Percentiles rank a stretch among this genome's conserved stretches.
Evolutionary conservation across 768 basidiomycete genomes (phyloP).

Genomic region (Psilocybe cubensis): DNA sequence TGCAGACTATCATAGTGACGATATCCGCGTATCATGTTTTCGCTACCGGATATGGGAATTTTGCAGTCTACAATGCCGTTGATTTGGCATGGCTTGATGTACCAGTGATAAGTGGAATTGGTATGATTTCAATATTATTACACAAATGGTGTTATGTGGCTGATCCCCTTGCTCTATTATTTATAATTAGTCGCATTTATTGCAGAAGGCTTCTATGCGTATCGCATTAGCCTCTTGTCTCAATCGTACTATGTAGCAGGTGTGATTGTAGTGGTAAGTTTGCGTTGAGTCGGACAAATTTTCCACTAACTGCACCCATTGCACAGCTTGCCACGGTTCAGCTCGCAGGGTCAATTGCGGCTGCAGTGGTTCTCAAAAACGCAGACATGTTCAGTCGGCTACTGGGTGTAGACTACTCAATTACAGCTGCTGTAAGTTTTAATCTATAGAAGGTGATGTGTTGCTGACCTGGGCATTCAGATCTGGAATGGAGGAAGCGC

Average conservation of each 20-base stretch:
- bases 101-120: slow-evolving; percentile 9
- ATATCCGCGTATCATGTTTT: slow-evolving; percentile 9
- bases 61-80: slow-evolving; percentile 2
- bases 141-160: background rate
- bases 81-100: slow-evolving; percentile 8
- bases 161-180: background rate
- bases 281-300: background rate
- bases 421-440: slow-evolving; percentile 5
- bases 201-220: slow-evolving; percentile 11
- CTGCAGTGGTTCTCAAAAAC: slow-evolving; percentile 4
- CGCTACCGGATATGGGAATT: slow-evolving; percentile 9
- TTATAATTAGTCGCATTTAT: slow-evolving; percentile 2
- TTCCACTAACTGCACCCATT: background rate
- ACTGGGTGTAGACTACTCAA: background rate
- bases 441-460: background rate
- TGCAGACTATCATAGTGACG: slow-evolving; percentile 11
- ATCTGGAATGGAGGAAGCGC: slow-evolving; percentile 3
- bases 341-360: slow-evolving; percentile 7
- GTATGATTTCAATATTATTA: background rate
- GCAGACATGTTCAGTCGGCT: slow-evolving; percentile 3
- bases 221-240: slow-evolving; percentile 1
- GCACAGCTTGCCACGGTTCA: slow-evolving; percentile 7
- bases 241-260: slow-evolving; percentile 6
- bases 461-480: background rate
- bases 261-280: background rate